Percentiles rank a stretch among this genome's conserved stretches.
Conservation (phyloP, 148 eudicot genomes). For the Simmondsia chinensis region DNA sequence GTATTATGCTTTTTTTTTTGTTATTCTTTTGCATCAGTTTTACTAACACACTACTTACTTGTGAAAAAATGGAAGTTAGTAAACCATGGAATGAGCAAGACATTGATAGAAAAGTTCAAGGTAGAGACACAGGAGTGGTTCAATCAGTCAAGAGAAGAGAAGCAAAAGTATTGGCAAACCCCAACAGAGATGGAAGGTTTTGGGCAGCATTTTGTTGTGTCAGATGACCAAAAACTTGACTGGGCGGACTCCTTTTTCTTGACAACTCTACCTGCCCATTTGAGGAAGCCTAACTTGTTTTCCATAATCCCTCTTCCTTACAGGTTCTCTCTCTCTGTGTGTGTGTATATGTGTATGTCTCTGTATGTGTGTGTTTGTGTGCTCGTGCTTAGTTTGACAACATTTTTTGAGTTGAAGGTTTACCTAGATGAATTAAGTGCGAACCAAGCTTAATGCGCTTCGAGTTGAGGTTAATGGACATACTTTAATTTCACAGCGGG, state of each 20-base stretch:
- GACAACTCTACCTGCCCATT: conserved; percentile 12
- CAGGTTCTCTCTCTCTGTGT: too few relatives aligned
- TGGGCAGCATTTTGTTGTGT: conserved; percentile 26
- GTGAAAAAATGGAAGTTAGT: too few relatives aligned
- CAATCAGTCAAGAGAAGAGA: conserved; percentile 21
- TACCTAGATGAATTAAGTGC: too few relatives aligned
- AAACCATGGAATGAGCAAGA: conserved; percentile 22
- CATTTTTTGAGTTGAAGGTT: too few relatives aligned
- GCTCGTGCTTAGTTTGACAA: too few relatives aligned
- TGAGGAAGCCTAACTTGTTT: conserved; percentile 11
- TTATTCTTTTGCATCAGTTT: too few relatives aligned
- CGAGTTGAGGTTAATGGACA: too few relatives aligned
- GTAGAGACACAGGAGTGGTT: conserved; percentile 11
- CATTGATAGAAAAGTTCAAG: conserved; percentile 18
- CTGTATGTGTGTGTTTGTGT: too few relatives aligned
- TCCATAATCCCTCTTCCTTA: conserved; percentile 13
- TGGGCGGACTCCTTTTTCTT: conserved; percentile 26
- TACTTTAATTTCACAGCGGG: too few relatives aligned
- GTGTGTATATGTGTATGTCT: too few relatives aligned
- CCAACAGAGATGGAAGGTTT: conserved; percentile 19
- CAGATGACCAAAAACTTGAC: conserved; percentile 33
- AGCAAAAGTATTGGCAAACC: conserved; percentile 19
- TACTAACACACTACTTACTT: too few relatives aligned
- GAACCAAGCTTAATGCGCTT: too few relatives aligned
- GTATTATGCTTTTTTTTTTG: conserved; percentile 34